Evolutionary conservation across 2,329 filamentous ascomycete species (phyloP), one percentile per base, ranked within the genome.

Genomic region (Penicillium concentricum): DNA sequence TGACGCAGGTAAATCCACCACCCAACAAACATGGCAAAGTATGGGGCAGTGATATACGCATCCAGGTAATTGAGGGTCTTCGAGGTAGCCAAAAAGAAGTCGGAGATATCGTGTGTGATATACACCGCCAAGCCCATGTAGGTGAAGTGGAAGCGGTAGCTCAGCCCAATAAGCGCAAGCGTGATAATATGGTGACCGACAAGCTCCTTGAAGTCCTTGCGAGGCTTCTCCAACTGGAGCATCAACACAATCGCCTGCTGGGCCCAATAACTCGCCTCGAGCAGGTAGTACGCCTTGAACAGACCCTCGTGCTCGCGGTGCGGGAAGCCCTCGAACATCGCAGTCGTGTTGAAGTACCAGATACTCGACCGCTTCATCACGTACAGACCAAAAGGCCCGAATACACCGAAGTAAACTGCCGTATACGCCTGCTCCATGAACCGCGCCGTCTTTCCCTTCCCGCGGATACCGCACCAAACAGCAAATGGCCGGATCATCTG

Each of bases 391-490:
- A 87, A 87, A 2, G 92, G 92, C 1, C 91, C 91, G 56, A 95
- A 87, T 56, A 94, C 73, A 43, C 76, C 85, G 74, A 96, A 96
- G 82, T 97, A 97, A 52, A 96, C 79, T 26, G 92, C 92, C 1
- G 92, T 96, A 77, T 97, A 97, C 70, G 89, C 86, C 77, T 97
- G 92, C 76, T 97, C 92, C 90, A 96, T 94, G 81, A 96, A 97
- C 34, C 92, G 88, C 16, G 87, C 84, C 69, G 94, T 91, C 79
- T 96, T 97, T 61, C 82, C 86, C 55, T 87, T 84, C 61, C 84
- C 85, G 59, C 79, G 82, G 69, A 97, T 86, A 16, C 90, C 89
- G 53, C 81, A 86, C 64, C 79, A 81, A 42, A 85, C 81, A 6
- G 91, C 91, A 60, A 92, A 79, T 0, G 92, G 92, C 13, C 87